Conservation (phyloP, 257 asterid genomes). For the Capsicum baccatum region DNA sequence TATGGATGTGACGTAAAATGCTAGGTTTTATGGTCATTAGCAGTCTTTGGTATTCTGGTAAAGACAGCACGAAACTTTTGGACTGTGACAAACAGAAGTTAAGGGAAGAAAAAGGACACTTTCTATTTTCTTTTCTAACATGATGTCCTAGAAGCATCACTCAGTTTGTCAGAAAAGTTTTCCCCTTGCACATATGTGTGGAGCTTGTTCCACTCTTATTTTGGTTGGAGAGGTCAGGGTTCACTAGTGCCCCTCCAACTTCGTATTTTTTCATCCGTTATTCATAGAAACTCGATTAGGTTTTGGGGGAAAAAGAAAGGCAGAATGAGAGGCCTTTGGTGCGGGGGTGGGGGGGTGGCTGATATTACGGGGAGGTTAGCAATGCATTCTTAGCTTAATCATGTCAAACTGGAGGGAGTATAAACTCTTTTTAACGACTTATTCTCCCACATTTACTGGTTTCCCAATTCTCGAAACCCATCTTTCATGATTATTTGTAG, state of each 20-base stretch:
- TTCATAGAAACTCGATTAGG: not conserved
- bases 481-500: not conserved
- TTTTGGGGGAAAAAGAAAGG: not conserved
- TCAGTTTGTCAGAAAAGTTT: not conserved
- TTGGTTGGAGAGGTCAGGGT: not conserved
- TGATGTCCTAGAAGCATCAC: not conserved
- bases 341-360: not conserved
- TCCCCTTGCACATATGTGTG: not conserved
- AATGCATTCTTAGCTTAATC: not conserved
- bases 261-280: not conserved
- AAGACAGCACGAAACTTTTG: not conserved
- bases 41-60: not conserved
- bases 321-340: too few species aligned
- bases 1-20: not conserved
- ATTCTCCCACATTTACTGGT: not conserved
- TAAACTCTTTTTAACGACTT: not conserved
- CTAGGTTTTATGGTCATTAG: not conserved
- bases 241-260: not conserved
- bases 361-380: not conserved
- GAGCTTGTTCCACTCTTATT: not conserved
- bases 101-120: not conserved
- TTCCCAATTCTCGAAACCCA: not conserved
- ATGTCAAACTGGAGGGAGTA: not conserved
- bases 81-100: not conserved
- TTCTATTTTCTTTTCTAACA: not conserved